Conservation (phyloP, 768 basidiomycete genomes). For the Pleurotus sapidus region DNA sequence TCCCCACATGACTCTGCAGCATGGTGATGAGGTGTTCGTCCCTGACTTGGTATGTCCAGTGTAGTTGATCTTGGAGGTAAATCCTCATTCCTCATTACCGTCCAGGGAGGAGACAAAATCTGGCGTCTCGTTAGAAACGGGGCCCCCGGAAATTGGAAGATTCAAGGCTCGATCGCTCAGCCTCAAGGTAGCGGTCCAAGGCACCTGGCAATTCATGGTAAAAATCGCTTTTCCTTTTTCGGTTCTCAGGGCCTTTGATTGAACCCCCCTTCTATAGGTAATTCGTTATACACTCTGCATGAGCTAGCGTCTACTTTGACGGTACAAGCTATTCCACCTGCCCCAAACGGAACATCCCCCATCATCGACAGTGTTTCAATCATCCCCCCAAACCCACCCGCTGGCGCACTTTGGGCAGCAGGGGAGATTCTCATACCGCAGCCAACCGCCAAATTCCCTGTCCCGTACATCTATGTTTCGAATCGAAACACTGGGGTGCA, state of each 20-base stretch:
- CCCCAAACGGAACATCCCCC: constrained; percentile 46
- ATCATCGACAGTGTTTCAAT: constrained; percentile 50
- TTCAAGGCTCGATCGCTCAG: constrained; percentile 61
- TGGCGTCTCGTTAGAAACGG: constrained; percentile 56
- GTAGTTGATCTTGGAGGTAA: not conserved
- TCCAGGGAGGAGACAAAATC: constrained; percentile 63
- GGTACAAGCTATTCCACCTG: constrained; percentile 52
- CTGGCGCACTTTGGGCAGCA: constrained; percentile 44
- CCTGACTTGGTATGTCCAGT: constrained; percentile 54
- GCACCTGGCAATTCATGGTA: constrained; percentile 37
- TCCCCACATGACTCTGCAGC: constrained; percentile 65
- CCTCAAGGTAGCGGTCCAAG: constrained; percentile 67
- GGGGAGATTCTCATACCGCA: constrained; percentile 64
- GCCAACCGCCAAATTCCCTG: constrained; percentile 41
- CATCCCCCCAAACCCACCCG: constrained; percentile 38
- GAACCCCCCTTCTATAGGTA: constrained; percentile 23
- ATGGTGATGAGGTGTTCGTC: constrained; percentile 54
- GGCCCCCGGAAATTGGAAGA: constrained; percentile 40
- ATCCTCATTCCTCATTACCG: constrained; percentile 3
- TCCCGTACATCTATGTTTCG: constrained; percentile 60
- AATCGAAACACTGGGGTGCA: constrained; percentile 57
- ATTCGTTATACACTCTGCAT: constrained; percentile 45
- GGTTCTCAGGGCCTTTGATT: not conserved
- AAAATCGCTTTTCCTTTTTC: not conserved
- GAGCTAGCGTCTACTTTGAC: constrained; percentile 56